Conservation (phyloP, 768 basidiomycete species). For the Lentinus brumalis region DNA sequence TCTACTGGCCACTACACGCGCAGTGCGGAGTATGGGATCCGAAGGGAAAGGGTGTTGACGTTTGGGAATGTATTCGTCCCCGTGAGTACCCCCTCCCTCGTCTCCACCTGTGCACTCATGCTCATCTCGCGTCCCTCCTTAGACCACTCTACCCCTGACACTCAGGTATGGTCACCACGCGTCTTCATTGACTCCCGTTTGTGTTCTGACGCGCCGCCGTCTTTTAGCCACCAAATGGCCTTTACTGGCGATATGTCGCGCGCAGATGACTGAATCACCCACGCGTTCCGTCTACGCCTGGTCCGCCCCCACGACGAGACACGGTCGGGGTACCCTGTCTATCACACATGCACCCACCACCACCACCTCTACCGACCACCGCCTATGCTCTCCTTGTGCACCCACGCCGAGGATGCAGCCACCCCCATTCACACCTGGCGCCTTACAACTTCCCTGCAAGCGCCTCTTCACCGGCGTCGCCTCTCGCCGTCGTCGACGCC, state of each 20-base stretch:
- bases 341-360: not conserved
- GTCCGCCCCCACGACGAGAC: constrained; percentile 4
- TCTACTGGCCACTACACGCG: constrained; percentile 62
- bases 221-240: constrained; percentile 42
- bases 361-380: constrained; percentile 7
- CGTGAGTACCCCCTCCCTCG: constrained; percentile 48
- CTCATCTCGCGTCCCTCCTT: constrained; percentile 4
- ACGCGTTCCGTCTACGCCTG: constrained; percentile 1
- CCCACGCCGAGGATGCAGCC: constrained; percentile 7
- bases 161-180: constrained; percentile 34
- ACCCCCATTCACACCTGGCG: not conserved
- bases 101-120: constrained; percentile 2
- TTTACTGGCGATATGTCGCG: constrained; percentile 52
- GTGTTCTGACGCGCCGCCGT: constrained; percentile 1
- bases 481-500: constrained; percentile 4
- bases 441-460: constrained; percentile 8
- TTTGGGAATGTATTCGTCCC: constrained; percentile 73
- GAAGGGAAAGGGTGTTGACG: constrained; percentile 64
- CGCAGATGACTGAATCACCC: constrained; percentile 39
- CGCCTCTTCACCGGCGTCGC: constrained; percentile 3
- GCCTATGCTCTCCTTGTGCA: constrained; percentile 12
- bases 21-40: constrained; percentile 77
- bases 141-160: constrained; percentile 65
- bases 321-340: not conserved
- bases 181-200: not conserved